Conservation (phyloP, 331 rosid genomes). For the Malus hybrid region DNA sequence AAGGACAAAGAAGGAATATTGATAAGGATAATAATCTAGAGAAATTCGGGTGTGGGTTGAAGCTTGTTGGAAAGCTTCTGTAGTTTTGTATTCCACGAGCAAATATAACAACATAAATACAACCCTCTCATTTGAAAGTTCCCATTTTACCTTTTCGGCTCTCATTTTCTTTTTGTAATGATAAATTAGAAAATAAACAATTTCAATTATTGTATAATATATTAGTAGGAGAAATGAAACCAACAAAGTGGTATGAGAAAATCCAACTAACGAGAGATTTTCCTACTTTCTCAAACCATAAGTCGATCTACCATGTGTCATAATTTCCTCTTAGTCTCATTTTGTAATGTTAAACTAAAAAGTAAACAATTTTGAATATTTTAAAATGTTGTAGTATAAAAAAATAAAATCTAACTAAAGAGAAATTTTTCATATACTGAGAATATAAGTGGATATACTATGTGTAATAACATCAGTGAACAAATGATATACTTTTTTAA, state of each 20-base stretch:
- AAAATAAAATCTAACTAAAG: no score
- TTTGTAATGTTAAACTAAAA: no score
- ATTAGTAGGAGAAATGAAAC: not conserved
- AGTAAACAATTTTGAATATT: no score
- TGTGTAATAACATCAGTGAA: no score
- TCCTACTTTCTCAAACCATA: fast-evolving
- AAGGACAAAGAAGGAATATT: conserved; percentile 2
- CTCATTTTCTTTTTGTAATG: not conserved
- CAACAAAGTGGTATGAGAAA: not conserved
- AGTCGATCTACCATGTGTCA: not conserved
- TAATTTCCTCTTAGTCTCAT: no score
- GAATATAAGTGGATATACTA: no score
- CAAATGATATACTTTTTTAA: no score
- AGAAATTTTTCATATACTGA: no score
- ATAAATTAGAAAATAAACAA: no score
- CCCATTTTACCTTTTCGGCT: no score
- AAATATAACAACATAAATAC: not conserved
- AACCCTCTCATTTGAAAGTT: not conserved
- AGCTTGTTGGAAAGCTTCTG: conserved; percentile 19
- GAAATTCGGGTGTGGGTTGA: conserved; percentile 15
- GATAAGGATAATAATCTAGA: not conserved
- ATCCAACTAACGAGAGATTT: not conserved
- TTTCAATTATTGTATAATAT: no score
- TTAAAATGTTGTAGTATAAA: no score
- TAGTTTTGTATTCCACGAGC: not conserved